Percentiles rank a stretch among this genome's conserved stretches.
phyloP scores from a whole-genome alignment of 164 flowering plant species.

The Akebia trifoliata region DNA sequence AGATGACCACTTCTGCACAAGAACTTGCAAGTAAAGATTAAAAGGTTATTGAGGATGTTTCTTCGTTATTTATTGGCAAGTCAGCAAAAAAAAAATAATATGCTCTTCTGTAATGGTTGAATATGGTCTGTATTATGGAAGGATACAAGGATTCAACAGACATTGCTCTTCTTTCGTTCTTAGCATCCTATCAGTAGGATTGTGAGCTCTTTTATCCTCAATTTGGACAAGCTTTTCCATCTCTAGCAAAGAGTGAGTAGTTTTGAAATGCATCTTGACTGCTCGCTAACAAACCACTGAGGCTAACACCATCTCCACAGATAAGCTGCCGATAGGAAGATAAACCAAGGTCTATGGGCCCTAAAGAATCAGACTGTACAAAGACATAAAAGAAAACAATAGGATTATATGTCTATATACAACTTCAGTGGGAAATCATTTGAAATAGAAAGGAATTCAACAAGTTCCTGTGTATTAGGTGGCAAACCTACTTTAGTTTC shows the following conservation, averaged over 20 bases:
- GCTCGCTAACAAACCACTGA: conserved; percentile 29
- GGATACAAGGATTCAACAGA: too few relatives aligned
- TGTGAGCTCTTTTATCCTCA: not conserved
- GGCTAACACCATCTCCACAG: conserved; percentile 35
- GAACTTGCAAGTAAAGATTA: too few relatives aligned
- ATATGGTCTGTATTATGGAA: too few relatives aligned
- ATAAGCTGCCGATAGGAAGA: conserved; percentile 33
- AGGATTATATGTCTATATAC: not conserved
- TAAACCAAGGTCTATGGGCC: conserved; percentile 57
- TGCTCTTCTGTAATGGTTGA: too few relatives aligned
- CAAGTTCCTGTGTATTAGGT: conserved; percentile 18
- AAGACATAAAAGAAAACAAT: conserved; percentile 5
- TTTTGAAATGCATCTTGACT: conserved; percentile 28
- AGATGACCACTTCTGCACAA: too few relatives aligned
- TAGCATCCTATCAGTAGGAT: too few relatives aligned
- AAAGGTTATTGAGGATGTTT: too few relatives aligned
- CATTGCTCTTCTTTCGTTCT: too few relatives aligned
- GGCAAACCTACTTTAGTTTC: conserved; percentile 28
- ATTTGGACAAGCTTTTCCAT: conserved; percentile 8
- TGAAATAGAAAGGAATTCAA: not conserved
- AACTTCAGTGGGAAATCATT: not conserved
- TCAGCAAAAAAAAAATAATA: too few relatives aligned
- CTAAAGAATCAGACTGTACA: conserved; percentile 55
- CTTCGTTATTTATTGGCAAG: too few relatives aligned
- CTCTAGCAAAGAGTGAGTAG: conserved; percentile 11